Evolutionary conservation across 2,329 filamentous ascomycete species (phyloP), one percentile per base, ranked within the genome.

Genomic region (Alternaria alternata): DNA sequence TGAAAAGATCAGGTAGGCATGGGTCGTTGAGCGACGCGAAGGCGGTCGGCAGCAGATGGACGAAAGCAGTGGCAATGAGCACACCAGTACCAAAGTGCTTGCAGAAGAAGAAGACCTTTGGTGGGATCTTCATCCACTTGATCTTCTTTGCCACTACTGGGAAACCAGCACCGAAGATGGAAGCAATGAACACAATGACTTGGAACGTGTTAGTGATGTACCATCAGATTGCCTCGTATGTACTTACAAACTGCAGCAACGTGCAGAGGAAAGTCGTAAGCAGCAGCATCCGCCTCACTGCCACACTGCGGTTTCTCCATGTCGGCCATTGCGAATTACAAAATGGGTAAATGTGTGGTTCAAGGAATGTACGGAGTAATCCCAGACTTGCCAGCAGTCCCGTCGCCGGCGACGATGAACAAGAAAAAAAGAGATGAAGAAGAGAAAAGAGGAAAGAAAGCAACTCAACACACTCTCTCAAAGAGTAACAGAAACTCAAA

Each of bases 1-100:
- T 86, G 73, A 88, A 88, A 6, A 89, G 77, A 59, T 86, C 82
- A 6, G 87, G 87, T 7, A 89, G 83, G 68, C 87, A 81, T 64
- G 79, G 79, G 57, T 81, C 73, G 53, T 76, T 80, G 60, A 81
- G 75, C 20, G 78, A 81, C 44, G 68, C 78, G 69, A 88, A 89
- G 16, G 87, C 87, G 4, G 86, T 88, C 0, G 87, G 87, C 7
- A 89, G 82, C 65, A 88, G 81, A 79, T 94, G 91, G 26, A 94
- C 91, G 72, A 95, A 95, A 56, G 92, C 91, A 1, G 92, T 95
- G 11, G 92, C 91, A 63, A 95, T 89, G n/a, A 95, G 82, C 20
- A 95, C 92, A 60, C 92, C 92, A 1, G 92, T 95, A 72, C 92
- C 77, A 53, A 79, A 79, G 68, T 88, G 86, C 67, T 88, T 88